Percentiles rank a stretch among this genome's conserved stretches.
Conservation (phyloP, 2,329 filamentous ascomycete species). For the Cercospora janseana region DNA sequence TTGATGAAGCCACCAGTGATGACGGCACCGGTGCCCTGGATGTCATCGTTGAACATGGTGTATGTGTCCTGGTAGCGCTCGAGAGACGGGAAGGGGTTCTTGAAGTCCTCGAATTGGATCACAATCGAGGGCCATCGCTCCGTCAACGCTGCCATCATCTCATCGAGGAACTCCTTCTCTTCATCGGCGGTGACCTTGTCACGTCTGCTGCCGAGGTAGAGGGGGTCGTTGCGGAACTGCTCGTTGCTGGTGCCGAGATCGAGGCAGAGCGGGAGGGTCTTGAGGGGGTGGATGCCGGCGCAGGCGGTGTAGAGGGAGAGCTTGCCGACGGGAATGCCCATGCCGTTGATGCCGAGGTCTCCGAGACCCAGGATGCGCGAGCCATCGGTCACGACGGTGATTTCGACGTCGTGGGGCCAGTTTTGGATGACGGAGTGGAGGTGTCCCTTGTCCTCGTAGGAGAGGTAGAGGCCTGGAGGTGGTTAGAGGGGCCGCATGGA, state of each 20-base stretch:
- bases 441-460: slow-evolving; percentile 88
- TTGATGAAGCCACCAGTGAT: slow-evolving; percentile 79
- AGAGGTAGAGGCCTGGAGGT: slow-evolving; percentile 73
- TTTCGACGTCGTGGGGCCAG: slow-evolving; percentile 92
- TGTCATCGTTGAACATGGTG: slow-evolving; percentile 98
- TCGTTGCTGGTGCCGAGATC: slow-evolving; percentile 65
- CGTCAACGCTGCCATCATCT: slow-evolving; percentile 88
- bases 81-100: slow-evolving; percentile 92
- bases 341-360: slow-evolving; percentile 93
- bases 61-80: slow-evolving; percentile 84
- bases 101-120: slow-evolving; percentile 96
- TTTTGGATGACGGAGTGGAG: slow-evolving; percentile 85
- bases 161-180: slow-evolving; percentile 90
- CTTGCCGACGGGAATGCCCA: slow-evolving; percentile 97
- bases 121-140: slow-evolving; percentile 71
- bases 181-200: slow-evolving; percentile 75
- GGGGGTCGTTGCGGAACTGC: slow-evolving; percentile 68
- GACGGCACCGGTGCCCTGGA: slow-evolving; percentile 95
- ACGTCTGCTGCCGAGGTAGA: slow-evolving; percentile 87
- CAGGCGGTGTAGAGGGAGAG: slow-evolving; percentile 91
- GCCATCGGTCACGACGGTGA: slow-evolving; percentile 94
- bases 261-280: slow-evolving; percentile 61
- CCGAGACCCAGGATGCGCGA: slow-evolving; percentile 90
- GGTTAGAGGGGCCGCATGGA: neutral
- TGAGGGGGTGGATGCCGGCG: slow-evolving; percentile 83